Evolutionary conservation across 306 rosid species (phyloP).

Genomic region (Pueraria montana): DNA sequence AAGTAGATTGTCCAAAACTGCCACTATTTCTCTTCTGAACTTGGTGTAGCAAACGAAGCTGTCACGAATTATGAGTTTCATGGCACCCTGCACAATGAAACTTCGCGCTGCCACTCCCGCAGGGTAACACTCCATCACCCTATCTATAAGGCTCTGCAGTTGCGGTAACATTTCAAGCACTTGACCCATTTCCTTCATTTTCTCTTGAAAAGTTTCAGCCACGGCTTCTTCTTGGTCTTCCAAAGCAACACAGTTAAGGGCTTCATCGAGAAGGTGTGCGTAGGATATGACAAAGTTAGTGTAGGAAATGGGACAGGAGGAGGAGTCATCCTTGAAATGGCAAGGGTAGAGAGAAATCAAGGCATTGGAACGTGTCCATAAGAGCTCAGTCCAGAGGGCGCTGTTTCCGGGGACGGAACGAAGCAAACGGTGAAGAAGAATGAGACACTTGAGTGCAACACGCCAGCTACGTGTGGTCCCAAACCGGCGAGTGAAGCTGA

Average conservation of each 20-base stretch:
- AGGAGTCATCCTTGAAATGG: conserved; percentile 61
- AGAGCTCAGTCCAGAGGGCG: conserved; percentile 57
- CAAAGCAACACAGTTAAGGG: conserved; percentile 56
- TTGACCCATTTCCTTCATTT: conserved; percentile 60
- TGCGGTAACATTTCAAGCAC: conserved; percentile 72
- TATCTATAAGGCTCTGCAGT: conserved; percentile 69
- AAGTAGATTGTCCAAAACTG: conserved; percentile 70
- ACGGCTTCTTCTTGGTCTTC: background rate
- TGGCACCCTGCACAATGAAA: conserved; percentile 58
- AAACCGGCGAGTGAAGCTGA: conserved; percentile 76
- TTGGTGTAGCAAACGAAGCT: conserved; percentile 64
- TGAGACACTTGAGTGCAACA: conserved; percentile 83
- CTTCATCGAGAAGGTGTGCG: conserved; percentile 71
- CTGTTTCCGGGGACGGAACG: conserved; percentile 59
- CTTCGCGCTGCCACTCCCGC: conserved; percentile 52
- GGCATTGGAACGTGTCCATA: conserved; percentile 65
- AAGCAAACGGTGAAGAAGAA: conserved; percentile 86
- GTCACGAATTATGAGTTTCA: conserved; percentile 68
- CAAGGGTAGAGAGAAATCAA: conserved; percentile 71
- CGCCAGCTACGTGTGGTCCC: conserved; percentile 72
- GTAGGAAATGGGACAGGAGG: conserved; percentile 29
- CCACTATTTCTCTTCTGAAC: conserved; percentile 54
- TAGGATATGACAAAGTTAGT: conserved; percentile 66
- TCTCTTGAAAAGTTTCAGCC: conserved; percentile 41
- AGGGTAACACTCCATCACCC: conserved; percentile 75